A percentile compares a stretch with the other conserved stretches of the same genome.
Conservation (phyloP, 805 yeast species). For the Starmerella bombicola region DNA sequence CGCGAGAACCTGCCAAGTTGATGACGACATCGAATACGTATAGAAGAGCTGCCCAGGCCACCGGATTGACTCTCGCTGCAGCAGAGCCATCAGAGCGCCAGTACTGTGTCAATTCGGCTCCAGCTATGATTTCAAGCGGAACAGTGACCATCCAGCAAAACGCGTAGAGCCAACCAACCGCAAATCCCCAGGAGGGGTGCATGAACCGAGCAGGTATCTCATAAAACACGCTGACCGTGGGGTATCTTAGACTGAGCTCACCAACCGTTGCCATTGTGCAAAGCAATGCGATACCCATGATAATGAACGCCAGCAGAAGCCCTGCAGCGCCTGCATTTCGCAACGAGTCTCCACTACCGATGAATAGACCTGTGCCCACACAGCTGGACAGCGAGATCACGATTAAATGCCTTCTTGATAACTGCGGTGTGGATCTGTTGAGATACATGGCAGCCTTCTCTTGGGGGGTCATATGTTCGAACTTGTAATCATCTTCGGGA, state of each 20-base stretch:
- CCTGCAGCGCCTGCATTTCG: constrained; percentile 53
- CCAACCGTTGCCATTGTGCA: constrained; percentile 53
- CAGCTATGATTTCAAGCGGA: constrained; percentile 48
- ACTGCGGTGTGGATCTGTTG: constrained; percentile 34
- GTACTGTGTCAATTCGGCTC: constrained; percentile 41
- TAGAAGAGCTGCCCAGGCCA: constrained; percentile 46
- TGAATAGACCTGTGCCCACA: constrained; percentile 60
- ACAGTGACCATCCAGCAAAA: constrained; percentile 47
- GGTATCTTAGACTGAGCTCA: constrained; percentile 53
- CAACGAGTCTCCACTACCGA: constrained; percentile 50
- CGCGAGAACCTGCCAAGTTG: constrained; percentile 45
- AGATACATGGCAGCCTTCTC: constrained; percentile 21
- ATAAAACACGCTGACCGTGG: constrained; percentile 41
- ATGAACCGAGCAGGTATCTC: constrained; percentile 45
- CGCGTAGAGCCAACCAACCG: constrained; percentile 56
- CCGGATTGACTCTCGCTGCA: constrained; percentile 36
- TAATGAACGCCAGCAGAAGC: constrained; percentile 43
- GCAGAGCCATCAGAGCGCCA: constrained; percentile 35
- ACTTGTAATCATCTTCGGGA: constrained; percentile 17
- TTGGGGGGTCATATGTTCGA: constrained; percentile 15
- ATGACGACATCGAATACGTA: constrained; percentile 39
- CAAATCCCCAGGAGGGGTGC: constrained; percentile 51
- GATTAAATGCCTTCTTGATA: constrained; percentile 40
- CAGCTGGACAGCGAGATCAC: constrained; percentile 80
- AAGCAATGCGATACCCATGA: constrained; percentile 50